A percentile compares a stretch with the other conserved stretches of the same genome.
Evolutionary conservation across 331 rosid genomes (phyloP).

Genomic region (Quercus lobata): DNA sequence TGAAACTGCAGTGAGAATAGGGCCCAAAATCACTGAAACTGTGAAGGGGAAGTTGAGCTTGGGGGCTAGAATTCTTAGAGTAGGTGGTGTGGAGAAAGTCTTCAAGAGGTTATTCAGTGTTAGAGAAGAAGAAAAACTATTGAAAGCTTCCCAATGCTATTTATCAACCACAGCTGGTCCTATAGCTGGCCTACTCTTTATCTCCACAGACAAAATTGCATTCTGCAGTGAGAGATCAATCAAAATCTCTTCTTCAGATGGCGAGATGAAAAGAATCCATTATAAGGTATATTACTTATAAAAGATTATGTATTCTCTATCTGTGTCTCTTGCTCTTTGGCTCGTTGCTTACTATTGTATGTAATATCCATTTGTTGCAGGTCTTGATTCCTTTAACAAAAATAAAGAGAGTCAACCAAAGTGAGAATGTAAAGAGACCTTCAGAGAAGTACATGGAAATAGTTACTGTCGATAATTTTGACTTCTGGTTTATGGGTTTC

Average conservation of each 20-base stretch:
- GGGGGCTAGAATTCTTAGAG: slow-evolving; percentile 66
- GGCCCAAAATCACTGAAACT: slow-evolving; percentile 58
- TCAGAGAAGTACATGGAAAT: slow-evolving; percentile 54
- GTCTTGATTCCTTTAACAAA: slow-evolving; percentile 54
- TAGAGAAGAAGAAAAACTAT: slow-evolving; percentile 53
- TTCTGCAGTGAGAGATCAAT: slow-evolving; percentile 75
- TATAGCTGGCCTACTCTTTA: slow-evolving; percentile 73
- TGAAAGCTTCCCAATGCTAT: slow-evolving; percentile 66
- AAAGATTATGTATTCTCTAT: not conserved
- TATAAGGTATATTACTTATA: slow-evolving; percentile 46
- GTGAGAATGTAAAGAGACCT: slow-evolving; percentile 45
- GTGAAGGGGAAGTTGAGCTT: slow-evolving; percentile 64
- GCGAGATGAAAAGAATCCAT: slow-evolving; percentile 43
- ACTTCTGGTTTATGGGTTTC: slow-evolving; percentile 76
- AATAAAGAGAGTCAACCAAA: slow-evolving; percentile 43
- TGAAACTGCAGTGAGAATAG: slow-evolving; percentile 41
- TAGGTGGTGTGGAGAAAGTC: slow-evolving; percentile 61
- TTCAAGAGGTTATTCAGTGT: slow-evolving; percentile 46
- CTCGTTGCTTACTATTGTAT: not conserved
- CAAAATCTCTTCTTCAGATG: slow-evolving; percentile 44
- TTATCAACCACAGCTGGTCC: slow-evolving; percentile 84
- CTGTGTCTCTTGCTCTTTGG: not conserved
- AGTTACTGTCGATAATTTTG: slow-evolving; percentile 56
- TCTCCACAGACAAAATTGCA: slow-evolving; percentile 62
- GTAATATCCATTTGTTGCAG: slow-evolving; percentile 21